Base-by-base conservation (phyloP, 2,329 filamentous ascomycete genomes). In the Ophiocordyceps polyrhachis-furcata region DNA sequence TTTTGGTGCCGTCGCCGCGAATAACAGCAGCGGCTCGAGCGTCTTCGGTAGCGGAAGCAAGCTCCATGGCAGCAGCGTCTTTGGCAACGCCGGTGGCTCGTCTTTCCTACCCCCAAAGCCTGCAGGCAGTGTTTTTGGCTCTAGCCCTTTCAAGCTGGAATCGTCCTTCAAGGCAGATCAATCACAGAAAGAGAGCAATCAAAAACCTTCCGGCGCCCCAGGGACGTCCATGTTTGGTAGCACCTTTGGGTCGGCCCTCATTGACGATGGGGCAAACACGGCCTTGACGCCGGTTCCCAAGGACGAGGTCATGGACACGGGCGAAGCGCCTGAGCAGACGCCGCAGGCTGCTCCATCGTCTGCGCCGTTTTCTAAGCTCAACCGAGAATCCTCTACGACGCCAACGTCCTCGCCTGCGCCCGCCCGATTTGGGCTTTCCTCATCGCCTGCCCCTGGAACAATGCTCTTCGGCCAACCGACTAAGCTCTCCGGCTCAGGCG, bases 161-260 rank as follows among this genome's bases (percentile, higher is more conserved):
- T 79, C 75, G 28, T 78, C 74, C 2, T 86, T 85, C 62, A 76
- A 78, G 53, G 68, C 70, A 9, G 79, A 83, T 50, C 69, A 73
- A 6, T 68, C 69, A 41, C 67, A 73, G 1, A 76, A 75, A 47
- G 71, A 81, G 21, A 74, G 80, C 46, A 61, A 69, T 32, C 66
- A 71, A 9, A 73, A 71, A 49, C 62, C 70, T 15, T 56, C 59
- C 20, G 58, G 59, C n/a, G 31, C 52, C 12, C 44, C 52, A n/a
- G 64, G 65, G 13, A 66, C 67, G 5, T 67, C 63, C 2, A 51
- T 81, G 50, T 83, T 84, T 54, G 73, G 74, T n/a, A 65, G 63
- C 44, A 69, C 64, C 11, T 83, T 85, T 57, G 67, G 70, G 7
- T 70, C 71, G 46, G 71, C 73, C 14, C 63, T 85, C 25, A 67